Conservation (phyloP, 2,329 filamentous ascomycete genomes). For the Aspergillus sojae region DNA sequence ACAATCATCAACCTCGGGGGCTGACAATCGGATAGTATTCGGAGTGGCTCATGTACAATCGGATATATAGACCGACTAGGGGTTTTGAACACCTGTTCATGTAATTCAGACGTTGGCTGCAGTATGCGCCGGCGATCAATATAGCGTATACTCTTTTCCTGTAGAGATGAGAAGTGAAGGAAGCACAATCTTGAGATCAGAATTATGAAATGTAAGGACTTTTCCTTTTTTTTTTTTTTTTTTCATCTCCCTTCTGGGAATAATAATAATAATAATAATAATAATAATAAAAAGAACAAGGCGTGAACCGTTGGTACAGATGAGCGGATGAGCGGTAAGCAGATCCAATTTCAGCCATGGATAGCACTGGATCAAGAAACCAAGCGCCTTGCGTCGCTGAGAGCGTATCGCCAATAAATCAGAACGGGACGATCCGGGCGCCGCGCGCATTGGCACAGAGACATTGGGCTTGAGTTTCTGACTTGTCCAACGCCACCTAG, state of each 20-base stretch:
- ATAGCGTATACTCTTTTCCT: background rate
- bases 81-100: constrained; percentile 10
- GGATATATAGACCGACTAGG: constrained; percentile 1
- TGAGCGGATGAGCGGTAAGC: background rate
- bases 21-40: background rate
- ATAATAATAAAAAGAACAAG: background rate
- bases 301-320: background rate
- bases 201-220: background rate
- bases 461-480: constrained; percentile 12
- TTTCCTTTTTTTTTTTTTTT: background rate
- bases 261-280: no score
- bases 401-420: background rate
- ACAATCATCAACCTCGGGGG: background rate
- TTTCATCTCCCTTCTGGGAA: background rate
- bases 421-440: background rate
- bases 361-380: background rate
- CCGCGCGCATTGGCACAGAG: background rate
- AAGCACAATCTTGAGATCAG: background rate
- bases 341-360: background rate
- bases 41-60: background rate
- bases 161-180: background rate
- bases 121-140: background rate
- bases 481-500: constrained; percentile 24
- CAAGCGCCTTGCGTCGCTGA: constrained; percentile 8
- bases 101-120: constrained; percentile 7